A percentile compares a stretch with the other conserved stretches of the same genome.
Evolutionary conservation across 805 yeast genomes (phyloP).

Genomic region (Wickerhamiella bombiphila): DNA sequence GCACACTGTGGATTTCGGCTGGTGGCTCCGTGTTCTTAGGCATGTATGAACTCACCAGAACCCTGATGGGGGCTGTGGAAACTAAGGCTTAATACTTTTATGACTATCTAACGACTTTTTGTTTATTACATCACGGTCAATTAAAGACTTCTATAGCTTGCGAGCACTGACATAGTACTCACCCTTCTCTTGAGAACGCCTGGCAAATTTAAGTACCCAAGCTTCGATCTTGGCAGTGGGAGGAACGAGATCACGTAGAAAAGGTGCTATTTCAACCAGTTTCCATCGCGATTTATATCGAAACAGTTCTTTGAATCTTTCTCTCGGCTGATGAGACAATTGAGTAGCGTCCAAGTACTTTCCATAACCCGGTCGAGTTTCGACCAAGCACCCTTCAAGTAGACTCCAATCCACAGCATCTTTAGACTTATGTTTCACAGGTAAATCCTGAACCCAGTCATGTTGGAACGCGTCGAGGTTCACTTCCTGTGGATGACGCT

Average conservation of each 20-base stretch:
- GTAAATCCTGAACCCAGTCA: conserved; percentile 28
- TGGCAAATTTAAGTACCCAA: conserved; percentile 36
- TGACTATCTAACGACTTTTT: background rate
- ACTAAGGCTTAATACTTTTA: background rate
- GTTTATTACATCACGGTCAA: background rate
- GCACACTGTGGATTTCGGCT: conserved; percentile 94
- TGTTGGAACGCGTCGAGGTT: conserved; percentile 29
- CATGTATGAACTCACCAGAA: conserved; percentile 47
- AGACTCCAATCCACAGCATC: conserved; percentile 38
- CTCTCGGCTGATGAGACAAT: conserved; percentile 35
- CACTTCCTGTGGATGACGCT: conserved; percentile 22
- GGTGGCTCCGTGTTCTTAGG: conserved; percentile 98
- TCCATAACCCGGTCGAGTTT: conserved; percentile 33
- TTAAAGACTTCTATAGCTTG: too few species aligned
- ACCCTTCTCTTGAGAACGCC: conserved; percentile 34
- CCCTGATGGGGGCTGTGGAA: background rate
- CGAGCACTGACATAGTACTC: conserved; percentile 20
- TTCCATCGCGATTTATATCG: conserved; percentile 44
- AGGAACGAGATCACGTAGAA: conserved; percentile 42
- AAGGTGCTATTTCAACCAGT: conserved; percentile 47
- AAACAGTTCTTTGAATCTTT: conserved; percentile 40
- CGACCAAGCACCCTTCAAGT: conserved; percentile 41
- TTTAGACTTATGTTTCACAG: conserved; percentile 45
- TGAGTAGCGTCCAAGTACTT: conserved; percentile 37
- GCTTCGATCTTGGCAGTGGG: conserved; percentile 37